A percentile compares a stretch with the other conserved stretches of the same genome.
Conservation (phyloP, 1,139 yeast species). For the Protomyces arabidopsidicola region DNA sequence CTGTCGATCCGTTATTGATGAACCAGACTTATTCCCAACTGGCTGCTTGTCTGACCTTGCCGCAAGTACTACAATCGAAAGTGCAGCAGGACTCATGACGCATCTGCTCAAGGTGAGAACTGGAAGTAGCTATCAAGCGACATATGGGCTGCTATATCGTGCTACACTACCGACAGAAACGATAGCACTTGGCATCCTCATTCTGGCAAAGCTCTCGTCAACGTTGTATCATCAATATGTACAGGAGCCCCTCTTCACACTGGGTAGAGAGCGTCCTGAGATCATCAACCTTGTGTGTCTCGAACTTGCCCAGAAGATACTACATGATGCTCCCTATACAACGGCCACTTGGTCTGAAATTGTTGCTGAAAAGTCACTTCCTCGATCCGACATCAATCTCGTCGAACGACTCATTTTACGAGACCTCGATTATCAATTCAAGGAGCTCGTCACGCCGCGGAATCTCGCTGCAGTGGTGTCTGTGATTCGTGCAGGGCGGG, state of each 20-base stretch:
- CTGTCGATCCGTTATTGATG: not conserved
- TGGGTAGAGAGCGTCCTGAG: not conserved
- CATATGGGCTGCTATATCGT: not conserved
- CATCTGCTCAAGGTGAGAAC: not conserved
- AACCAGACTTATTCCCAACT: not conserved
- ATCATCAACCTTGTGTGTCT: not conserved
- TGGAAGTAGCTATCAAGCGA: not conserved
- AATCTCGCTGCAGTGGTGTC: not conserved
- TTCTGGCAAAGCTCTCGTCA: not conserved
- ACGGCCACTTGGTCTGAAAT: not conserved
- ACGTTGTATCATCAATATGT: not conserved
- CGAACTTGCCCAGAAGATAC: not conserved
- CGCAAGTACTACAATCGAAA: not conserved
- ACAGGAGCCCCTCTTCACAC: not conserved
- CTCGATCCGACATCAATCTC: not conserved
- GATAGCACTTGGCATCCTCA: not conserved
- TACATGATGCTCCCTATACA: not conserved
- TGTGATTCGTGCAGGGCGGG: not conserved
- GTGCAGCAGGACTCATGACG: not conserved
- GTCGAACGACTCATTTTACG: not conserved
- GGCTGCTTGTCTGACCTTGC: not conserved
- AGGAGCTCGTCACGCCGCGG: not conserved
- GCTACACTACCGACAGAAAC: not conserved
- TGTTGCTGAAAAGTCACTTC: not conserved
- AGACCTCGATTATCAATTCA: not conserved